A percentile compares a stretch with the other conserved stretches of the same genome.
Evolutionary conservation across 345 rosid genomes (phyloP).

Genomic region (Murraya koenigii): DNA sequence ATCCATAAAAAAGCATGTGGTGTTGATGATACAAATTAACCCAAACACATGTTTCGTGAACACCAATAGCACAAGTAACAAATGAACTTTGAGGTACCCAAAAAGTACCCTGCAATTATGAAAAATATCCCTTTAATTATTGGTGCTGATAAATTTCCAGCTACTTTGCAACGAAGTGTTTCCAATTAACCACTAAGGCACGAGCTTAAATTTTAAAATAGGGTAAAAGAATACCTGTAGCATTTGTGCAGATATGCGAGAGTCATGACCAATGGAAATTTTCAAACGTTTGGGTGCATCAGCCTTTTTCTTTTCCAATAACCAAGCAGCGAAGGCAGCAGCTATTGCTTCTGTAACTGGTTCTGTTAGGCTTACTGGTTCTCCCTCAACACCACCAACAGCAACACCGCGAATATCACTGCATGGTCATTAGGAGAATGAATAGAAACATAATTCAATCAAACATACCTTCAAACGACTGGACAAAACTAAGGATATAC

Average conservation of each 20-base stretch:
- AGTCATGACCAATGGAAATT: conserved; percentile 93
- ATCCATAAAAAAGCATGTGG: not conserved
- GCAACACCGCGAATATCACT: conserved; percentile 98
- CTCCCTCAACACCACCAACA: conserved; percentile 90
- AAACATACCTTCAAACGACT: not conserved
- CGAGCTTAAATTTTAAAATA: not conserved
- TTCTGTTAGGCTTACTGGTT: conserved; percentile 77
- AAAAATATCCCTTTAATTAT: not conserved
- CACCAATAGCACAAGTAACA: not conserved
- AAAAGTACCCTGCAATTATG: not conserved
- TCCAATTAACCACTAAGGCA: not conserved
- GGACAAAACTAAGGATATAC: not conserved
- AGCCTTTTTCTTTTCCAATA: conserved; percentile 63
- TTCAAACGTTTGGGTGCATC: conserved; percentile 37
- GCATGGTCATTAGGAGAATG: conserved; percentile 16
- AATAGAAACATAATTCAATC: not conserved
- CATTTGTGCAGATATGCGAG: conserved; percentile 81
- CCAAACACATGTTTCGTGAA: not conserved
- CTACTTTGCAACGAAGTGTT: not conserved
- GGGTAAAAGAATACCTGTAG: conserved; percentile 48
- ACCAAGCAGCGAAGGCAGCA: conserved; percentile 90
- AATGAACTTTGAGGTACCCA: not conserved
- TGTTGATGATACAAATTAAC: not conserved
- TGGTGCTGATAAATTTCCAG: not conserved
- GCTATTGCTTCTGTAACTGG: conserved; percentile 90